Conservation (phyloP, 306 rosid species). For the Delonix regia region DNA sequence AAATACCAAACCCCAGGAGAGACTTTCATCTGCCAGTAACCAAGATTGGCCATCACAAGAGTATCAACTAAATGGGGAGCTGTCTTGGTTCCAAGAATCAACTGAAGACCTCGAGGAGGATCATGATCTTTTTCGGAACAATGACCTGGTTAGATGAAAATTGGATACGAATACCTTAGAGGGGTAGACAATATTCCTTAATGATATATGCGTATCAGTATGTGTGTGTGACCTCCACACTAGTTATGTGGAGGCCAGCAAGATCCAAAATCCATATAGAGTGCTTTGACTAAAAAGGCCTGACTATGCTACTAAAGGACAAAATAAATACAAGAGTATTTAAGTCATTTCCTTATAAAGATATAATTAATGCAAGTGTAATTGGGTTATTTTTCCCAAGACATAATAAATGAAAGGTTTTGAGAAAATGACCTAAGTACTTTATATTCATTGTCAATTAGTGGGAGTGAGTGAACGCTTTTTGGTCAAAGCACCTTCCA, state of each 20-base stretch:
- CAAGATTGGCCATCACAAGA: slow-evolving; percentile 98
- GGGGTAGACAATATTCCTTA: slow-evolving; percentile 13
- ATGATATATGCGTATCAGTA: neutral
- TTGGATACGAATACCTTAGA: slow-evolving; percentile 24
- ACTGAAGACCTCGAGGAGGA: slow-evolving; percentile 94
- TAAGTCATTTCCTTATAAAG: neutral
- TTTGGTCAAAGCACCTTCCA: neutral
- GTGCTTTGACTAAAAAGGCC: neutral
- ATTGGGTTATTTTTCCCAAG: neutral
- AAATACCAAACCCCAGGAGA: slow-evolving; percentile 99
- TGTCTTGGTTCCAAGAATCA: slow-evolving; percentile 91
- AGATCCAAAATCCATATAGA: neutral
- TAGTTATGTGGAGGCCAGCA: neutral
- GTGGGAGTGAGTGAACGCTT: neutral
- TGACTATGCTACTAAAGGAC: neutral
- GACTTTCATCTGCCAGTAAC: slow-evolving; percentile 99
- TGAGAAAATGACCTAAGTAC: neutral
- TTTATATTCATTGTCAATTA: neutral
- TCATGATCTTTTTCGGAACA: slow-evolving; percentile 96
- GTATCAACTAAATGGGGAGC: slow-evolving; percentile 93
- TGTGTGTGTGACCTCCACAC: neutral
- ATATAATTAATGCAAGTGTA: neutral
- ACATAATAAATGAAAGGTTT: neutral
- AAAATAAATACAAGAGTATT: neutral
- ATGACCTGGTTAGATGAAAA: slow-evolving; percentile 68